Base-by-base conservation (phyloP, 352 stramenopile species). In the Globisporangium solare region DNA sequence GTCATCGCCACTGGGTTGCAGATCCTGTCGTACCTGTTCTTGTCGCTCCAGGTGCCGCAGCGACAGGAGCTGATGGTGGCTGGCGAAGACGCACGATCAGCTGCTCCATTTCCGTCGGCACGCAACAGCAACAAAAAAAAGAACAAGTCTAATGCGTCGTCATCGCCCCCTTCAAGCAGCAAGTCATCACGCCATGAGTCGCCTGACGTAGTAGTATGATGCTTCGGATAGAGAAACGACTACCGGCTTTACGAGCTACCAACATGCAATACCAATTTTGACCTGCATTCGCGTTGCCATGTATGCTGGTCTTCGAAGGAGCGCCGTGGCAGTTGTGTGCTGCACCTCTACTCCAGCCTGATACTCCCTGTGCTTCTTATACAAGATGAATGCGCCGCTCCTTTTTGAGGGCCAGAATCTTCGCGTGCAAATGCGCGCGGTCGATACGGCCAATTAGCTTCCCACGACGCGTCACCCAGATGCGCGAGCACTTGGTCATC, bases 401-500 rank as follows among this genome's bases (percentile, higher is more conserved):
- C 14, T 43, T 60, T 37, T 67, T 56, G 31, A 81, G 70, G 49
- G 66, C 70, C 18, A 67, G 51, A 40, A 85, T 56, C 1, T 67
- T 63, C 1, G 50, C 51, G 48, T 77, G 75, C 20, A 88, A 61
- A n/a, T 73, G 69, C 40, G 74, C 65, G 14, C 76, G 68, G 18
- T 74, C 70, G 32, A 89, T 76, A 18, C 82, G 61, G 17, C 76
- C 81, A 6, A 83, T 58, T 21, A 89, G 70, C 2, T 65, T 56
- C n/a, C 79, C 79, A 24, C 67, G 83, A 0, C 66, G 72, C 32
- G 69, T 83, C 17, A 85, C 74, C 60, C 76, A 86, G 39, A 86
- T 71, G 51, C 68, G 69, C 32, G 68, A 74, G 64, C 76, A 84
- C 53, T 84, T 80, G 64, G 84, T 75, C 76, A 87, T 83, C 62